Evolutionary conservation across 306 rosid genomes (phyloP).

Genomic region (Elaeagnus macrophylla): DNA sequence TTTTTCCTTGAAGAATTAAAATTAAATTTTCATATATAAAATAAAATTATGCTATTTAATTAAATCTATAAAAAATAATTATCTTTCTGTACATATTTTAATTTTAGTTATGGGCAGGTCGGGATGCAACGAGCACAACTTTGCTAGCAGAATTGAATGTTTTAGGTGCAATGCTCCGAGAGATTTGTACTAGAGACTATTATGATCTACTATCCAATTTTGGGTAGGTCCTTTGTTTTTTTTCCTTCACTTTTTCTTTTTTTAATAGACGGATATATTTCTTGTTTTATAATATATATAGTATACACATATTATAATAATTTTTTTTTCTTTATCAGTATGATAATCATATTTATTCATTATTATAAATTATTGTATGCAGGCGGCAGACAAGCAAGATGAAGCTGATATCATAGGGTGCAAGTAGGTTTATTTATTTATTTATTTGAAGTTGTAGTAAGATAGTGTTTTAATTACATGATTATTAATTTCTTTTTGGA

Average conservation of each 20-base stretch:
- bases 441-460: conserved; percentile 31
- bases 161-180: conserved; percentile 96
- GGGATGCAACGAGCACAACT: conserved; percentile 97
- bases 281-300: too few species aligned
- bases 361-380: too few species aligned
- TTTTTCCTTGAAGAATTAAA: too few species aligned
- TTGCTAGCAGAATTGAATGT: conserved; percentile 93
- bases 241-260: background rate
- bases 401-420: too few species aligned
- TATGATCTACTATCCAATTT: conserved; percentile 16
- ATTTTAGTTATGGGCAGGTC: conserved; percentile 31
- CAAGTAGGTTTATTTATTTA: background rate
- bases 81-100: background rate
- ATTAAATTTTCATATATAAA: too few species aligned
- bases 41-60: too few species aligned
- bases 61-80: too few species aligned
- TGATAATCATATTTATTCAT: too few species aligned
- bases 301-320: too few species aligned
- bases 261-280: background rate
- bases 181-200: conserved; percentile 40
- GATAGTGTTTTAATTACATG: conserved; percentile 19
- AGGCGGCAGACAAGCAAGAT: too few species aligned
- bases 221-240: conserved; percentile 1
- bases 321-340: too few species aligned
- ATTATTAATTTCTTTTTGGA: conserved; percentile 29